A percentile compares a stretch with the other conserved stretches of the same genome.
Conservation (phyloP, 2,329 filamentous ascomycete species). For the Penicillium sp. region DNA sequence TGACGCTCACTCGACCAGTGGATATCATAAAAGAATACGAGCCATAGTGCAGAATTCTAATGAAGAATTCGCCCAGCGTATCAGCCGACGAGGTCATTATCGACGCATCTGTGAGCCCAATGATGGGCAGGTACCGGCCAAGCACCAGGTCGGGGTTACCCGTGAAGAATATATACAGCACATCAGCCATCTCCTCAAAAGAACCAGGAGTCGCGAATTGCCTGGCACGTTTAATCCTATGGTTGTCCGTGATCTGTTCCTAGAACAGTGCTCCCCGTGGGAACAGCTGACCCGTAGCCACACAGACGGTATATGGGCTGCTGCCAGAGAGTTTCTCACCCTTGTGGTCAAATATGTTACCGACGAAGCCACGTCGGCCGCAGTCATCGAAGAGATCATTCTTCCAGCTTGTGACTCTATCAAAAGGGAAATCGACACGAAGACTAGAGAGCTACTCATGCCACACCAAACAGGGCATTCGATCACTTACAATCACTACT, state of each 20-base stretch:
- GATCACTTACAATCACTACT: slow-evolving; percentile 40
- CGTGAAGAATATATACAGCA: slow-evolving; percentile 43
- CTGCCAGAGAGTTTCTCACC: slow-evolving; percentile 37
- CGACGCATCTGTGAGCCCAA: background rate
- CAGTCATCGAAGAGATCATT: slow-evolving; percentile 40
- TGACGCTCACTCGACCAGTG: slow-evolving; percentile 16
- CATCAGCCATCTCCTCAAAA: slow-evolving; percentile 41
- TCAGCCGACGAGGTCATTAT: slow-evolving; percentile 5
- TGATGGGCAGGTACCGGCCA: background rate
- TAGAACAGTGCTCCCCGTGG: slow-evolving; percentile 59
- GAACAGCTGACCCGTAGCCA: slow-evolving; percentile 38
- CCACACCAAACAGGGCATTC: slow-evolving; percentile 41
- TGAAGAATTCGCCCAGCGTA: slow-evolving; percentile 20
- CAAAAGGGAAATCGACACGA: slow-evolving; percentile 37
- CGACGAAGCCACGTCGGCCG: slow-evolving; percentile 40
- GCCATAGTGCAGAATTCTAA: slow-evolving; percentile 31
- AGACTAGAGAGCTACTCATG: slow-evolving; percentile 47
- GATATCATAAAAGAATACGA: slow-evolving; percentile 32
- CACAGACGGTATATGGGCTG: slow-evolving; percentile 35
- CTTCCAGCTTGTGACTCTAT: slow-evolving; percentile 43
- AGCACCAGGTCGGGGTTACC: slow-evolving; percentile 13
- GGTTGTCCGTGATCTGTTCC: slow-evolving; percentile 59
- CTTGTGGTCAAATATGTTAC: slow-evolving; percentile 38
- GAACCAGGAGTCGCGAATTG: slow-evolving; percentile 55
- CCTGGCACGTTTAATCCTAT: slow-evolving; percentile 61